Base-by-base conservation (phyloP, 176 grass and related monocot species). In the Aegilops speltoides region DNA sequence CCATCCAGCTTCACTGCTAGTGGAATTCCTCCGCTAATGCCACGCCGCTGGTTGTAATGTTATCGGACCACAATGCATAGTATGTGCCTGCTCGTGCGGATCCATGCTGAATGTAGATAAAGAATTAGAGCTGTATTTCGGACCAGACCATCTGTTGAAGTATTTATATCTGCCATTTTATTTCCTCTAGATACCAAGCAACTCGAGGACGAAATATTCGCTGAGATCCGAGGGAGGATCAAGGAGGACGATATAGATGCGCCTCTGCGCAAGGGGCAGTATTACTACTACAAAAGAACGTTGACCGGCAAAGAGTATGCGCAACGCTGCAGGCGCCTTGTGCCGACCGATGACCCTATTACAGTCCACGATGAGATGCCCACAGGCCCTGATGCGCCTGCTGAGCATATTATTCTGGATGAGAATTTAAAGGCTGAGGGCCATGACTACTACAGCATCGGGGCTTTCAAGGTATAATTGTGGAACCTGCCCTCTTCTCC, bases 161-260 rank as follows among this genome's bases (percentile, higher is more conserved):
- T 36, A 0, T 67, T 56, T 25, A 68, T 24, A 2, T 34, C 37
- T 61, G 5, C 10, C 19, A 3, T 19, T 23, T 68, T 14, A 34
- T 61, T 1, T 20, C 48, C 50, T 85, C 38, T 20, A 98, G 96
- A 95, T 83, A 88, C 92, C 57, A 98, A 98, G 14, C 84, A 90
- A 29, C 86, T 94, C 15, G 88, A 95, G 86, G 84, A 94, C 56
- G 56, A 89, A 78, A 91, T 98, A 74, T 98, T 92, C 64, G 82
- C 96, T 84, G 93, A 98, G 88, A 96, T 98, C 76, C 94, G 96
- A 78, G 96, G 81, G 70, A 91, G 92, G 46, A 98, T 98, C 65
- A 94, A 98, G 82, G 96, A 98, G 26, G 96, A 98, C 36, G 96
- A 98, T 56, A 88, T 96, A 8, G 82, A 84, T 1, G 93, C 63